Evolutionary conservation across 805 yeast genomes (phyloP).

Genomic region (Ogataea degrootiae): DNA sequence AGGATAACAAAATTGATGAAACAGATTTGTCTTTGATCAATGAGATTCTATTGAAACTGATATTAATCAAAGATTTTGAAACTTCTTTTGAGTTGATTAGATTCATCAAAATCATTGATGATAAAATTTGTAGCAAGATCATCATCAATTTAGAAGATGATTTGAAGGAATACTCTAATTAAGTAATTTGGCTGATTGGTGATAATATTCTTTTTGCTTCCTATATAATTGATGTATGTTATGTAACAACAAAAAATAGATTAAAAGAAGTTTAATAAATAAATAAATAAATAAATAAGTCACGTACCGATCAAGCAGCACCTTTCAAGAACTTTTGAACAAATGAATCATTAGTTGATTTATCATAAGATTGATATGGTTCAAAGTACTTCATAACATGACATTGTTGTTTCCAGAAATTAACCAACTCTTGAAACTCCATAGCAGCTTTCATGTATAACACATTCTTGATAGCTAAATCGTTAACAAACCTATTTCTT

Average conservation of each 20-base stretch:
- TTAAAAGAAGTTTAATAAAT: conserved; percentile 9
- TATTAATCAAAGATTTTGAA: conserved; percentile 40
- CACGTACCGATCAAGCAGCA: conserved; percentile 26
- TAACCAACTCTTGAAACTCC: conserved; percentile 85
- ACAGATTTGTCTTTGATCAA: conserved; percentile 38
- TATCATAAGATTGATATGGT: conserved; percentile 53
- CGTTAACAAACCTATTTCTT: conserved; percentile 69
- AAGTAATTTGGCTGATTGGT: neutral
- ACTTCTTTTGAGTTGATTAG: conserved; percentile 52
- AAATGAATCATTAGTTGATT: conserved; percentile 55
- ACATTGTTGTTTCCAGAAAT: conserved; percentile 87
- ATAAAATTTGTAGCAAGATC: conserved; percentile 31
- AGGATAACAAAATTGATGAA: conserved; percentile 17
- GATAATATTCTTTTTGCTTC: neutral
- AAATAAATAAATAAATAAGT: conserved; percentile 28
- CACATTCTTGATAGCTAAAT: conserved; percentile 60
- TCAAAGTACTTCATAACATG: conserved; percentile 81
- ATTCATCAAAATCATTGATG: conserved; percentile 46
- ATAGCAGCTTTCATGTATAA: conserved; percentile 78
- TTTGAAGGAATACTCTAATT: conserved; percentile 4
- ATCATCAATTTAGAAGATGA: conserved; percentile 24
- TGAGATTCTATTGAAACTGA: conserved; percentile 39
- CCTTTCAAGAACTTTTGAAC: conserved; percentile 73
- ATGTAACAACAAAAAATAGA: conserved; percentile 2
- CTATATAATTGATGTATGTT: neutral